phyloP scores from a whole-genome alignment of 2,329 filamentous ascomycete genomes.

The Botryotinia narcissicola region DNA sequence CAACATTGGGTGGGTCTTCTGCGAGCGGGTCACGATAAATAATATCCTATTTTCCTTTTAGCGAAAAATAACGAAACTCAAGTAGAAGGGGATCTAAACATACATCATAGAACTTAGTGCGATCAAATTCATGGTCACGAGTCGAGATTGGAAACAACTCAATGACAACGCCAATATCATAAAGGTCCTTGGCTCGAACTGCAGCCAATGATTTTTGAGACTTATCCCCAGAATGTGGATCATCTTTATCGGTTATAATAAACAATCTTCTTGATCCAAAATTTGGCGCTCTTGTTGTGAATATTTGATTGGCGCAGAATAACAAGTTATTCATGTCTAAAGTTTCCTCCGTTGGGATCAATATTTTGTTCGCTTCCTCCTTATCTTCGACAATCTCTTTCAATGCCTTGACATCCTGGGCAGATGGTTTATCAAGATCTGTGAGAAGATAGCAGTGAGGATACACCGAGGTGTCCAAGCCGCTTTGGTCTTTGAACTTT shows the following conservation, averaged over 20 bases:
- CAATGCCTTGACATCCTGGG: constrained; percentile 79
- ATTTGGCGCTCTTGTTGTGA: constrained; percentile 91
- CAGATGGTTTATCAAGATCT: constrained; percentile 83
- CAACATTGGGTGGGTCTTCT: constrained; percentile 61
- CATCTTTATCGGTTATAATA: constrained; percentile 90
- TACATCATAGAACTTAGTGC: constrained; percentile 88
- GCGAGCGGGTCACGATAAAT: constrained; percentile 77
- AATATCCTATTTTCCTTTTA: constrained; percentile 64
- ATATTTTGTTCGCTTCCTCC: constrained; percentile 64
- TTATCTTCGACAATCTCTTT: constrained; percentile 75
- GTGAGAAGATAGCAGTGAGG: constrained; percentile 90
- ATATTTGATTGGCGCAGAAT: constrained; percentile 94
- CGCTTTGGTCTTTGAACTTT: constrained; percentile 65
- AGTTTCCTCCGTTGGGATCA: constrained; percentile 66
- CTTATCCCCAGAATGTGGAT: constrained; percentile 75
- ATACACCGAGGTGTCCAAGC: constrained; percentile 61
- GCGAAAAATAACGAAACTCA: constrained; percentile 9
- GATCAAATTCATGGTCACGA: constrained; percentile 68
- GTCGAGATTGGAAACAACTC: constrained; percentile 89
- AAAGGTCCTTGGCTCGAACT: constrained; percentile 88
- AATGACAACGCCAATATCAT: constrained; percentile 87
- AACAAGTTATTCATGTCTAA: constrained; percentile 85
- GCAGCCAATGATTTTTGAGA: constrained; percentile 71
- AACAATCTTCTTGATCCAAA: constrained; percentile 93
- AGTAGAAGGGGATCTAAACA: constrained; percentile 28